Conservation (phyloP, 208 protist species). For the Acanthamoeba healyi region DNA sequence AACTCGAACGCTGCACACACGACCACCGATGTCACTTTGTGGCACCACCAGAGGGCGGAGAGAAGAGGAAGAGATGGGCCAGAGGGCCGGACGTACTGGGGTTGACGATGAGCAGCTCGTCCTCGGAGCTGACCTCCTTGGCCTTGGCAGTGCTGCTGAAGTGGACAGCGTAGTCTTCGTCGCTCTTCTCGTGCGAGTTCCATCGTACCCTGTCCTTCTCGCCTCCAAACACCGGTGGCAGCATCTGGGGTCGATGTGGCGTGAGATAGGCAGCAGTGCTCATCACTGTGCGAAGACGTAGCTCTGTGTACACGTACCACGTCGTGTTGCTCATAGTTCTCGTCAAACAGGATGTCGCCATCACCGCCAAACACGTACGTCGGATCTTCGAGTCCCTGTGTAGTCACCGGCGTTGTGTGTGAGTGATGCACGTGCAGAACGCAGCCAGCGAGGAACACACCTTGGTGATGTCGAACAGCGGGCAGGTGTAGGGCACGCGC, state of each 20-base stretch:
- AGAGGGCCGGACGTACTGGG: background rate
- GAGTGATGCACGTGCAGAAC: no score
- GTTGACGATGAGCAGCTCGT: constrained; percentile 34
- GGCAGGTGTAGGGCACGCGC: constrained; percentile 46
- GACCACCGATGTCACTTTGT: no score
- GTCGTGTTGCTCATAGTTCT: background rate
- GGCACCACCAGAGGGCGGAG: background rate
- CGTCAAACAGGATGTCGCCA: background rate
- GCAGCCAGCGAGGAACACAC: no score
- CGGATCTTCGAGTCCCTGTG: background rate
- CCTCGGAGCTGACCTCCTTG: background rate
- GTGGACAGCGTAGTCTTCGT: background rate
- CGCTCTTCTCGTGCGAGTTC: no score
- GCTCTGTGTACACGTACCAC: background rate
- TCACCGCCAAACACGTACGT: background rate
- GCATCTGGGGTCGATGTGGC: background rate
- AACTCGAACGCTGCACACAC: constrained; percentile 29
- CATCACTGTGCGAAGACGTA: no score
- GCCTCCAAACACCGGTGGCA: constrained; percentile 18
- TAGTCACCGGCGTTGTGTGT: no score
- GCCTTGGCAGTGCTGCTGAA: background rate
- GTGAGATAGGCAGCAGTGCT: background rate
- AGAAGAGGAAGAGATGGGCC: background rate
- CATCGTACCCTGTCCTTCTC: background rate
- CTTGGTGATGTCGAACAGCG: background rate